Conservation (phyloP, 2,329 filamentous ascomycete species). For the Colletotrichum simmondsii region DNA sequence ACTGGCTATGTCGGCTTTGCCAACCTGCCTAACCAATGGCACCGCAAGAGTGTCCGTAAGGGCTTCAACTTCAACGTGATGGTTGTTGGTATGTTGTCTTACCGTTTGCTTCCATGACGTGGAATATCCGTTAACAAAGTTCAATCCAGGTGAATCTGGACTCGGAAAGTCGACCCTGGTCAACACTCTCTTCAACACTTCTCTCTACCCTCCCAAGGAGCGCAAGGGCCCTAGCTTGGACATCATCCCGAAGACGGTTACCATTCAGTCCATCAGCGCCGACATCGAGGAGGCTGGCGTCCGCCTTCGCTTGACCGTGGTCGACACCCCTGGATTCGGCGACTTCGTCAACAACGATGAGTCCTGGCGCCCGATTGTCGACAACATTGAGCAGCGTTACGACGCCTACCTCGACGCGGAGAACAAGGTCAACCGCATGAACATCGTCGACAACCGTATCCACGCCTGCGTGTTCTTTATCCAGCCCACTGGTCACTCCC, state of each 20-base stretch:
- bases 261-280: conserved; percentile 93
- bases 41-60: conserved; percentile 99
- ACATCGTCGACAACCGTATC: conserved; percentile 99
- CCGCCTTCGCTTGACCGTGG: conserved; percentile 93
- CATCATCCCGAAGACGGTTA: conserved; percentile 97
- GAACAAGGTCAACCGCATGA: conserved; percentile 99
- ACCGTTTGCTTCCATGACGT: not conserved
- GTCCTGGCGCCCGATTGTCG: conserved; percentile 98
- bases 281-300: conserved; percentile 99
- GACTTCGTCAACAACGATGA: conserved; percentile 99
- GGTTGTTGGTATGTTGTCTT: conserved; percentile 88
- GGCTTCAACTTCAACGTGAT: conserved; percentile 99
- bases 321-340: conserved; percentile 97
- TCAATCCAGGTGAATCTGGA: conserved; percentile 87
- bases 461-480: conserved; percentile 99
- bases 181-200: conserved; percentile 99
- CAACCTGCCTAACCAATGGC: conserved; percentile 99
- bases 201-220: conserved; percentile 97
- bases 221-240: conserved; percentile 97
- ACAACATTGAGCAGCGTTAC: conserved; percentile 99
- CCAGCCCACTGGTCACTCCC: conserved; percentile 96
- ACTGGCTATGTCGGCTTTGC: conserved; percentile 99
- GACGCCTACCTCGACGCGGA: conserved; percentile 98
- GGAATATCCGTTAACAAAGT: conserved; percentile 24
- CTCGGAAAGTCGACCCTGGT: conserved; percentile 99